Evolutionary conservation across 257 asterid species (phyloP).

Genomic region (Hygrophila difformis): DNA sequence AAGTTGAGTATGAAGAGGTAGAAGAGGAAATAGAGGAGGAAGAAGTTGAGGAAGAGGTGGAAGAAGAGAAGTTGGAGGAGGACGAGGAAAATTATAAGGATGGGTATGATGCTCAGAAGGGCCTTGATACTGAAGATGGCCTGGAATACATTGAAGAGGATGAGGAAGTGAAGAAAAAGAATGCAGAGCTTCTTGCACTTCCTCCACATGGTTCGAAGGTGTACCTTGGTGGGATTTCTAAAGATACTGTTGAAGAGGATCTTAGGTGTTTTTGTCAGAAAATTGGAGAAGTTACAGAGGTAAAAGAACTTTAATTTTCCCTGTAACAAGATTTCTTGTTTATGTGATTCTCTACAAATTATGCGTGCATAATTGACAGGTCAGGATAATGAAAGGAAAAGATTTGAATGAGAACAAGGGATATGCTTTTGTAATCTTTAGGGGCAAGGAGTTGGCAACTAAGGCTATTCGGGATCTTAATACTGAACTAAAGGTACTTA

Average conservation of each 20-base stretch:
- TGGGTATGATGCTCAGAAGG: conserved; percentile 19
- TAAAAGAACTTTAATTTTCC: no score
- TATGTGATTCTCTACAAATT: no score
- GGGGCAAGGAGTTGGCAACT: conserved; percentile 77
- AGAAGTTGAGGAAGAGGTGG: conserved; percentile 39
- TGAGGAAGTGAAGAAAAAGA: conserved; percentile 34
- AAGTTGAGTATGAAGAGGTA: conserved; percentile 59
- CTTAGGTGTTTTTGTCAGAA: conserved; percentile 43
- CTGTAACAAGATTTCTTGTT: no score
- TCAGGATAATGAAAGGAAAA: conserved; percentile 93
- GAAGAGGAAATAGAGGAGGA: conserved; percentile 56
- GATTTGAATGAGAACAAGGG: conserved; percentile 82
- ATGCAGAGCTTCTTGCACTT: conserved; percentile 62
- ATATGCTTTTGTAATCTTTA: conserved; percentile 86
- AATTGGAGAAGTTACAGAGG: conserved; percentile 65
- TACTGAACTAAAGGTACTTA: conserved; percentile 77
- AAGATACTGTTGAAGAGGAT: conserved; percentile 48
- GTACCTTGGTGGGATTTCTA: conserved; percentile 52
- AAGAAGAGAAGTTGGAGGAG: conserved; percentile 32
- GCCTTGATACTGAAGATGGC: conserved; percentile 24
- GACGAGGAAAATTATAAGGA: conserved; percentile 20
- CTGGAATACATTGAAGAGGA: conserved; percentile 28
- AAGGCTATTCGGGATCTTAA: conserved; percentile 82
- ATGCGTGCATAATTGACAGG: conserved; percentile 39
- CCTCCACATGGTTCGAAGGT: conserved; percentile 78